These are phyloP conservation scores for sunflower (Helianthus annuus) DNA, from an alignment of 129 eudicot genomes.

Conservation along the genomic window HanXRQr2.0-SUNRISE NC_035449.2:4091733-4092232, in stretches of 20 bases:
- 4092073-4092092: too few relatives aligned
- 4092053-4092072: too few relatives aligned
- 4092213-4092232: not conserved
- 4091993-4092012: not conserved
- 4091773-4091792: constrained; percentile 33
- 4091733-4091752: not conserved
- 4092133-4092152: too few relatives aligned
- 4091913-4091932: too few relatives aligned
- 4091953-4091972: constrained; percentile 8
- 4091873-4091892: not conserved
- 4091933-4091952: not conserved
- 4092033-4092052: too few relatives aligned
- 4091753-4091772: constrained; percentile 10
- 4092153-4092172: too few relatives aligned
- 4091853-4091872: constrained; percentile 26
- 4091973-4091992: not conserved
- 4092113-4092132: too few relatives aligned
- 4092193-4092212: too few relatives aligned
- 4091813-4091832: not conserved
- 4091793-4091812: constrained; percentile 18
- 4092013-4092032: too few relatives aligned
- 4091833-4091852: constrained; percentile 18
- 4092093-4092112: too few relatives aligned
- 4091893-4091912: not conserved
- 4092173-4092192: too few relatives aligned